These are phyloP conservation scores for Rhizopogon vulgaris DNA, from an alignment of 768 basidiomycete species.

Conservation along the genomic window DNA sequence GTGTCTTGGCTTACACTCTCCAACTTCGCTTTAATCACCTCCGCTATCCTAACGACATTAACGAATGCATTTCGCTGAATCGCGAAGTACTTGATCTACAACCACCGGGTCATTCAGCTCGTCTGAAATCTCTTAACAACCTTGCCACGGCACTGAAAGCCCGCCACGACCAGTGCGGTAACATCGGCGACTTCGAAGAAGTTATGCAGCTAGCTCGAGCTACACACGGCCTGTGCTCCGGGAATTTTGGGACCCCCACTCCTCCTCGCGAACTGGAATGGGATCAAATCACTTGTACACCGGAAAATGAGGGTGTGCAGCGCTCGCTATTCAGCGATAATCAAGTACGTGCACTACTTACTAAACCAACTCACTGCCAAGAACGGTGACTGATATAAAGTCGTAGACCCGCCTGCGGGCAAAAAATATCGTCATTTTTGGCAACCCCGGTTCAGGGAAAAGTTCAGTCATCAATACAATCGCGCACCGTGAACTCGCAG, in stretches of 20 bases:
- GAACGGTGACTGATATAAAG: background rate
- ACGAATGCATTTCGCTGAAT: constrained; percentile 15
- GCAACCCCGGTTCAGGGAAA: constrained; percentile 20
- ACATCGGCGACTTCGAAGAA: constrained; percentile 16
- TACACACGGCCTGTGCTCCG: constrained; percentile 12
- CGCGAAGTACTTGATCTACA: constrained; percentile 5
- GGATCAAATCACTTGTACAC: no score
- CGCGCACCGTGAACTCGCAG: constrained; percentile 5
- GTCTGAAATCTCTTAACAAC: constrained; percentile 4
- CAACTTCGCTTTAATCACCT: background rate
- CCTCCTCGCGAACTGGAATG: constrained; percentile 6
- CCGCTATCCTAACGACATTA: background rate
- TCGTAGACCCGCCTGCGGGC: background rate
- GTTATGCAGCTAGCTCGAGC: constrained; percentile 18
- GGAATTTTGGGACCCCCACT: no score
- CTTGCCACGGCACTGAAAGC: constrained; percentile 12
- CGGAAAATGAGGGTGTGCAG: no score
- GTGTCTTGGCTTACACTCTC: background rate
- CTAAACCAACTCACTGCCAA: no score
- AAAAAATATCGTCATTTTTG: constrained; percentile 16
- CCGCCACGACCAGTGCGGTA: constrained; percentile 12
- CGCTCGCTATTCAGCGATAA: background rate
- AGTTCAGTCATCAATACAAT: constrained; percentile 22
- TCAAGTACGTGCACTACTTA: background rate
- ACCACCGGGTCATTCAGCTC: constrained; percentile 29